Evolutionary conservation across 179 eudicot genomes (phyloP), one percentile per base, ranked within the genome.

Genomic region (Sideroxylon spinosum): DNA sequence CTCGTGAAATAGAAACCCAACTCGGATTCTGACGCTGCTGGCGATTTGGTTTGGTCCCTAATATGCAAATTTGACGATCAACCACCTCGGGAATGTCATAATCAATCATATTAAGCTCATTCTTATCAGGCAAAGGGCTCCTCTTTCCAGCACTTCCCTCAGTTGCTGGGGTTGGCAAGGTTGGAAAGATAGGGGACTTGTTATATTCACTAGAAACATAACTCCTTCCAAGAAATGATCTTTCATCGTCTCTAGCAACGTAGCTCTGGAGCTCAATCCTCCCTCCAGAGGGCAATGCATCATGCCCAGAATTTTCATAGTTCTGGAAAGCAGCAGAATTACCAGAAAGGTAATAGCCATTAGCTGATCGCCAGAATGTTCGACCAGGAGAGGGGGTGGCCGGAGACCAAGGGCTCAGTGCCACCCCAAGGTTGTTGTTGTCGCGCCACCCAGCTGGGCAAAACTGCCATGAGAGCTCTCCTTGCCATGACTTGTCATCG

Each of bases 201-300:
- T 26, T 7, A 50, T 25, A 20, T 63, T 62, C 76, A 25, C 76
- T 16, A 29, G 72, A 62, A 50, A 8, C 20, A 44, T 32, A 23
- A 65, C 53, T 61, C 29, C 60, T 76, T 60, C 62, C 73, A 50
- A 59, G 7, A 62, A 75, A 66, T 12, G 81, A 78, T 26, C 53
- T 67, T 3, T 57, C 73, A 52, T 53, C 23, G 48, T 75, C 82
- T 56, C 69, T 56, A 14, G 79, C 84, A 28, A 73, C 83, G 62
- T 74, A 78, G 76, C 89, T 87, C 76, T 79, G 86, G 16, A 87
- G 84, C 78, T 84, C 86, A 23, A 87, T 66, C 80, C 89, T 80
- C 20, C 64, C 20, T 19, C 6, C 23, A 7, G 78, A 64, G 4
- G 81, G 78, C 50, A 75, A 7, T n/a, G 28, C 37, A 23, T 26